Percentiles rank a stretch among this genome's conserved stretches.
Evolutionary conservation across 2,329 filamentous ascomycete species (phyloP).

Genomic region (Ophioceras dolichostomum): DNA sequence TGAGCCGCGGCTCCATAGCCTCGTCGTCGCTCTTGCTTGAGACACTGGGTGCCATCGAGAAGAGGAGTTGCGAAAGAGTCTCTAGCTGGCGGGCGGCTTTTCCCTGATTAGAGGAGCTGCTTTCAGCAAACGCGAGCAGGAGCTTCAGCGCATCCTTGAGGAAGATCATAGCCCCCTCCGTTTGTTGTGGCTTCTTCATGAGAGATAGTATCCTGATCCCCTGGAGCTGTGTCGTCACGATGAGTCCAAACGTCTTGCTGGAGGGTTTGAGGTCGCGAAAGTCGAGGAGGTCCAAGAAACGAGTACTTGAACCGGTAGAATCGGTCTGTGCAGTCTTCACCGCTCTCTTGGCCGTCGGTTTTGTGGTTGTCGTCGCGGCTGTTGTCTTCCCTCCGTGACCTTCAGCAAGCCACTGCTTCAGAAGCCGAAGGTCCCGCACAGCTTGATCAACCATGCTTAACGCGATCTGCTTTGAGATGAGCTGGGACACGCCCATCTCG

Average conservation of each 20-base stretch:
- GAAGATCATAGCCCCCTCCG: conserved; percentile 44
- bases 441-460: conserved; percentile 57
- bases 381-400: too few species aligned
- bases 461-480: conserved; percentile 52
- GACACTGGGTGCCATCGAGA: conserved; percentile 56
- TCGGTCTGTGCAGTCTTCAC: conserved; percentile 15
- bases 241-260: conserved; percentile 34
- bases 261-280: conserved; percentile 35
- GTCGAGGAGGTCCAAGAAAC: conserved; percentile 47
- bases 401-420: conserved; percentile 55
- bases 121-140: conserved; percentile 32
- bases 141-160: conserved; percentile 40
- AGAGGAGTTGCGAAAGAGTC: conserved; percentile 48
- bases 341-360: too few species aligned
- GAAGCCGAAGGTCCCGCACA: conserved; percentile 51
- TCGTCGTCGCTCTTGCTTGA: conserved; percentile 47
- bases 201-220: conserved; percentile 50
- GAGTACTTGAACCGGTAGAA: conserved; percentile 23
- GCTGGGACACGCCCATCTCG: conserved; percentile 60
- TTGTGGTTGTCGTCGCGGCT: too few species aligned
- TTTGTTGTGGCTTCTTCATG: conserved; percentile 43
- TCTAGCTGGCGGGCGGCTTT: conserved; percentile 58
- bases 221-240: conserved; percentile 54
- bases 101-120: conserved; percentile 28
- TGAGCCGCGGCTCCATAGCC: conserved; percentile 39